Percentiles rank a stretch among this genome's conserved stretches.
Evolutionary conservation across 2,329 filamentous ascomycete species (phyloP).

Genomic region (Neocucurbitaria cava): DNA sequence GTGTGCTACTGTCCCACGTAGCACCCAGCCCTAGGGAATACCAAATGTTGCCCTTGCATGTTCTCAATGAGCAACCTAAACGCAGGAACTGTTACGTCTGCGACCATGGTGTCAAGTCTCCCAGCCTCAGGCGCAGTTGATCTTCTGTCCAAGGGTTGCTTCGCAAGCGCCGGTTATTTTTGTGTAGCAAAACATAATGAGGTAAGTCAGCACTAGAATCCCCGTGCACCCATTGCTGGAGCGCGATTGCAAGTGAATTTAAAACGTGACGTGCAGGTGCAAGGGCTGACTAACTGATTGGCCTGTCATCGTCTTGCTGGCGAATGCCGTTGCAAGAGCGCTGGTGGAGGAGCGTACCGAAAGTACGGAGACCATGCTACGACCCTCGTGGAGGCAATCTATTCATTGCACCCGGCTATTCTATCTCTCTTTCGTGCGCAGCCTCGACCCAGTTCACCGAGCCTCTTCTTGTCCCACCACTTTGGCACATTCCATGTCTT

Average conservation of each 20-base stretch:
- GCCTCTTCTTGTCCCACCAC: slow-evolving; percentile 17
- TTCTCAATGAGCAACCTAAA: slow-evolving; percentile 2
- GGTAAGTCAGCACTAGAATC: slow-evolving; percentile 31
- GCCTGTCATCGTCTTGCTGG: slow-evolving; percentile 14
- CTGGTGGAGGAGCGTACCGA: slow-evolving; percentile 11
- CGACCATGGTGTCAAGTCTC: slow-evolving; percentile 13
- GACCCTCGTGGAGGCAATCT: slow-evolving; percentile 30
- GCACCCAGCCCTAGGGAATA: slow-evolving; percentile 9
- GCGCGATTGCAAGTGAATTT: slow-evolving; percentile 10
- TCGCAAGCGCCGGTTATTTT: slow-evolving; percentile 25
- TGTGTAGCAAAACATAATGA: slow-evolving; percentile 18
- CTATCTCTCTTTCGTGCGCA: slow-evolving; percentile 18
- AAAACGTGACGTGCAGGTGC: slow-evolving; percentile 15
- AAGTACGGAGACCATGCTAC: slow-evolving; percentile 10
- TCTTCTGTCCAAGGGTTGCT: not conserved
- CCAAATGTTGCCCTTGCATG: slow-evolving; percentile 10
- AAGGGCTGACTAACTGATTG: slow-evolving; percentile 17
- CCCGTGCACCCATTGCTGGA: slow-evolving; percentile 17
- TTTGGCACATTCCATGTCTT: slow-evolving; percentile 10
- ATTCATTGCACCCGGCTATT: slow-evolving; percentile 27
- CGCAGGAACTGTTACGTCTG: slow-evolving; percentile 7
- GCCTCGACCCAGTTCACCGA: slow-evolving; percentile 20
- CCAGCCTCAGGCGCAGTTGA: slow-evolving; percentile 14
- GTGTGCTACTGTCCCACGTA: slow-evolving; percentile 14
- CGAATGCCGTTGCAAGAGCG: slow-evolving; percentile 16